Evolutionary conservation across 148 eudicot species (phyloP), one percentile per base, ranked within the genome.

Genomic region (Mesembryanthemum crystallinum): DNA sequence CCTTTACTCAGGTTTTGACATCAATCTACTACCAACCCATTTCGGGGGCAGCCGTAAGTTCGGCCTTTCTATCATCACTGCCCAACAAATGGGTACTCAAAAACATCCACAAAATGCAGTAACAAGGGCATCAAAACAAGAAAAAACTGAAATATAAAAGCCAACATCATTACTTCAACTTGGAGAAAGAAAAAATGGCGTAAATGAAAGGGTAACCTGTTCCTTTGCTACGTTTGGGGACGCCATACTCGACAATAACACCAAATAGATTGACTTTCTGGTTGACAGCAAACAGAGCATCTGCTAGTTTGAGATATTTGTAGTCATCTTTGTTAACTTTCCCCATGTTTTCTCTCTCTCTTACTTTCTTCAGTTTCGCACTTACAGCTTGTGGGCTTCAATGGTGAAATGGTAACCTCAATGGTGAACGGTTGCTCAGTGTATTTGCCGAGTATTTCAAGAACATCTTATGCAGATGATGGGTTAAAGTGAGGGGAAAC

Each of bases 251-350:
- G 42, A 75, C 73, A 42, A 91, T 85, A 0, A 91, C 70, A 23
- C 93, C 97, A 23, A 91, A 83, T 12, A 94, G 73, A 83, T 86
- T 90, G 18, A 91, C 97, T 43, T 35, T 83, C 77, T 90, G 97
- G 76, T 85, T 87, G 28, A 91, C 15, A 1, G 91, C 76, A 59
- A 80, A 21, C 6, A 74, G 51, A 13, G 95, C 97, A 60, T 94
- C 98, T 18, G 45, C 81, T 59, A 94, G 69, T 51, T 69, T 79
- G 8, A 91, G 76, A 43, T 80, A 85, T 29, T 73, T 83, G 82
- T 89, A 90, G 67, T 91, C 90, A 39, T 74, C 83, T 80, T 80
- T 84, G 1, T 76, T 71, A 9, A 8, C 57, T 49, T 47, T 57
- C 32, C 67, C 60, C 79, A 66, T 81, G 49, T 63, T 63, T 62